Base-by-base conservation (phyloP, 2,329 filamentous ascomycete species). In the Myriosclerotinia curreyana region DNA sequence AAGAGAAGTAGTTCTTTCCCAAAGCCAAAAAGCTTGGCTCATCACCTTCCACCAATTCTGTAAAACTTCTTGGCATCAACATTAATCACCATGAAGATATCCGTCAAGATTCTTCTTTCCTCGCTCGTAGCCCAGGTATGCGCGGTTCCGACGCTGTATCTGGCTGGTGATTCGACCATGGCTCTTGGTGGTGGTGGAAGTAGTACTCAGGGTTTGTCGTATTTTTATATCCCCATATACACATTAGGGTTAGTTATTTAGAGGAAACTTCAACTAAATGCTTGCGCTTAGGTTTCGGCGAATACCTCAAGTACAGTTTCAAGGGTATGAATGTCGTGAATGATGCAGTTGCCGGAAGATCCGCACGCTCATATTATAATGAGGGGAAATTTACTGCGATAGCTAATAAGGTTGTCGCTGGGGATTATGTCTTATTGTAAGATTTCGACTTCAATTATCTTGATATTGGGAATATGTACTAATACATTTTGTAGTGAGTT, bases 321-420 rank as follows among this genome's bases (percentile, higher is more conserved):
- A 59, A 8, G 8, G 73, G 79, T 14, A 72, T 79, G 36, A 75
- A 77, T 0, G 81, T 89, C 7, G 78, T 83, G 68, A 91, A 91
- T 78, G 78, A 83, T 61, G 88, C 88, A 40, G 81, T 88, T 22
- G 86, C 80, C 11, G 88, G 88, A 25, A 84, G 87, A 58, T 86
- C 83, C 34, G 86, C 87, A 1, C 82, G 87, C 54, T 88, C 85
- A 28, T 91, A 81, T 76, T 87, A 82, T 1, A 81, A 84, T 55
- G 87, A 91, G 75, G 84, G 83, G 11, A 84, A 84, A 17, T 91
- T 90, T 76, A 75, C 79, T 20, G 79, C 78, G 0, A 82, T 90
- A 60, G 80, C 82, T 54, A 75, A 79, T 40, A 71, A 31, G 69
- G 81, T 71, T 17, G 62, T 68, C 7, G 40, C 68, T 15, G 71